phyloP scores from a whole-genome alignment of 2,329 filamentous ascomycete species.

The Didymella sp. region DNA sequence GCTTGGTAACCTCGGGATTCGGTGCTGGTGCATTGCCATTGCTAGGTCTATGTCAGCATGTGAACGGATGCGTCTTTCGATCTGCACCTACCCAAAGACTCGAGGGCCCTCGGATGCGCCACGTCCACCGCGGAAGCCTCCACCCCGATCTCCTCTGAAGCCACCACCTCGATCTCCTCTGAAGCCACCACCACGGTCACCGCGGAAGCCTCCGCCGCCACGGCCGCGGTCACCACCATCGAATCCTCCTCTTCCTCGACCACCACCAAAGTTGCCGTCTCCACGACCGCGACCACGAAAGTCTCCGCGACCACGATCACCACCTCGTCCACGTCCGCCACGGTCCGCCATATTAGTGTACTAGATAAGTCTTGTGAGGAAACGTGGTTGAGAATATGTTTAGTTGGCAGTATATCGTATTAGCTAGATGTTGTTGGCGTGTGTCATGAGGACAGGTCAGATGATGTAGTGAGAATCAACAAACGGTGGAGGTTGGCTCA shows the following conservation, averaged over 20 bases:
- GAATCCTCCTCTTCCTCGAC: conserved; percentile 19
- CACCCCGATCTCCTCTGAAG: conserved; percentile 20
- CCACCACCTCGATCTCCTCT: conserved; percentile 20
- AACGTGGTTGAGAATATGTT: neutral
- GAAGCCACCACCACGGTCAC: conserved; percentile 21
- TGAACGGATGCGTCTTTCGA: neutral
- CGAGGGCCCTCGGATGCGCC: conserved; percentile 20
- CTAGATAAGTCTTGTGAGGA: neutral
- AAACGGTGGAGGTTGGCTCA: neutral
- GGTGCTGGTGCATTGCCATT: conserved; percentile 43
- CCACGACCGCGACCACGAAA: conserved; percentile 30
- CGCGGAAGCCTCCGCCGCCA: conserved; percentile 27
- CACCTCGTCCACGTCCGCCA: conserved; percentile 22
- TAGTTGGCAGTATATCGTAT: neutral
- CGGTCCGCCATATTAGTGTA: conserved; percentile 12
- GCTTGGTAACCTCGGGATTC: conserved; percentile 40
- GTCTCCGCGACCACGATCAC: conserved; percentile 33
- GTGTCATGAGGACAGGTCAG: neutral
- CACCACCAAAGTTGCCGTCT: conserved; percentile 31
- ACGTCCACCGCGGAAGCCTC: conserved; percentile 20
- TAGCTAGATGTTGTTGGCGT: neutral
- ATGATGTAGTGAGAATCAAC: neutral
- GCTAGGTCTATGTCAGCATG: conserved; percentile 17
- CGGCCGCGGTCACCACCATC: conserved; percentile 30
- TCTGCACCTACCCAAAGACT: conserved; percentile 35